Percentiles rank a stretch among this genome's conserved stretches.
phyloP scores from a whole-genome alignment of 345 rosid species.

The Microcos paniculata region DNA sequence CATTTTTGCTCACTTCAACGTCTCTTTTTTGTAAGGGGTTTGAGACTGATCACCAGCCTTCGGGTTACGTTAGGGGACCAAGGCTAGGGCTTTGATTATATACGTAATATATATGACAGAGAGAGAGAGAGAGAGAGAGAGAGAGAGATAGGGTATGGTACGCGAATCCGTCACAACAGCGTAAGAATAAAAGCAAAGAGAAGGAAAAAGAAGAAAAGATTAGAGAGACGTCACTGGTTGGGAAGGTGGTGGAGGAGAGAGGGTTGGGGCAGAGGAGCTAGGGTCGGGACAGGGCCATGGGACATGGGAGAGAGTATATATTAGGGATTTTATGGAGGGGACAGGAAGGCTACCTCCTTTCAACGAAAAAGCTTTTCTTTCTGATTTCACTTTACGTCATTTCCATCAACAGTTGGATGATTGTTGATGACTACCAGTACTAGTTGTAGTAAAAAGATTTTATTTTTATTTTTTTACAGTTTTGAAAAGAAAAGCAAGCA shows the following conservation, averaged over 20 bases:
- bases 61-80: constrained; percentile 1
- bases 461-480: no score
- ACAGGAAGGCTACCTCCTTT: constrained; percentile 8
- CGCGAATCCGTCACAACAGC: constrained; percentile 30
- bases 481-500: no score
- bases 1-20: background rate
- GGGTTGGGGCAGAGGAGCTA: no score
- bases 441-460: no score
- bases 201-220: background rate
- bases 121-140: no score
- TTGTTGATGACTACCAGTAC: background rate
- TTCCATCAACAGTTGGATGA: constrained; percentile 32
- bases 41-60: background rate
- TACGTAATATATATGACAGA: no score
- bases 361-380: background rate
- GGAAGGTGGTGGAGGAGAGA: constrained; percentile 8
- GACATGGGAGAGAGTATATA: background rate
- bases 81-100: no score
- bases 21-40: background rate
- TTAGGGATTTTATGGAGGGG: background rate
- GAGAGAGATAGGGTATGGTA: background rate
- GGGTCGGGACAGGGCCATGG: no score
- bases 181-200: constrained; percentile 23
- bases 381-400: constrained; percentile 33
- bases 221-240: constrained; percentile 23